Evolutionary conservation across 352 stramenopile species (phyloP), one percentile per base, ranked within the genome.

Genomic region (Globisporangium spinosum): DNA sequence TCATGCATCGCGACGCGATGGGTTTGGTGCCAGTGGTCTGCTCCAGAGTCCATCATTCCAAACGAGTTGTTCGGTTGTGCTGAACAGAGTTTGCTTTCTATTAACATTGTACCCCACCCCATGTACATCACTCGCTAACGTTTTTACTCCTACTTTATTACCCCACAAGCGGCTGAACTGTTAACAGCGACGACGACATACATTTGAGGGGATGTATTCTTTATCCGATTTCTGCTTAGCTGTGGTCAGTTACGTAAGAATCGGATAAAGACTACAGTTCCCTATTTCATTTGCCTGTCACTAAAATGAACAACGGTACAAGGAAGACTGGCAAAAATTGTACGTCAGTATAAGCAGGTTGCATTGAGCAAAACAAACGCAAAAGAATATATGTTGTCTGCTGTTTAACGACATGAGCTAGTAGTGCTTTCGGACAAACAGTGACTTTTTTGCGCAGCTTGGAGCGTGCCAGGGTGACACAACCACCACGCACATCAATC

Each of bases 401-500:
- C 3, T 3, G 3, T 20, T 45, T 45, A 45, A 20, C 38, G 38
- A 5, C 38, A 45, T 45, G 3, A 45, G 1, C 1, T 45, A 3
- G 15, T 45, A 45, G 3, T 45, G 38, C 38, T 17, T 7, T 12
- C 38, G 38, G 4, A 3, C 1, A 43, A 43, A 22, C 6, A 51
- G 43, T 51, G 43, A 51, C 43, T 23, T 47, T 35, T 38, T 38
- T 38, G 32, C 35, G 4, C 4, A 45, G 17, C 17, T 22, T 22
- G 43, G 17, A 51, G 43, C 15, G 17, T 51, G 17, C 17, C 43
- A 51, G 6, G 17, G 43, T 51, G 43, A 51, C 43, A 35, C 51
- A 27, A 58, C 29, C 53, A 29, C 15, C 53, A 58, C 23, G 53
- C 53, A 29, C 53, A 58, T 35, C 53, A 58, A 57, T 25, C 13